phyloP scores from a whole-genome alignment of 2,329 filamentous ascomycete species.

The Xylariaceae sp. region DNA sequence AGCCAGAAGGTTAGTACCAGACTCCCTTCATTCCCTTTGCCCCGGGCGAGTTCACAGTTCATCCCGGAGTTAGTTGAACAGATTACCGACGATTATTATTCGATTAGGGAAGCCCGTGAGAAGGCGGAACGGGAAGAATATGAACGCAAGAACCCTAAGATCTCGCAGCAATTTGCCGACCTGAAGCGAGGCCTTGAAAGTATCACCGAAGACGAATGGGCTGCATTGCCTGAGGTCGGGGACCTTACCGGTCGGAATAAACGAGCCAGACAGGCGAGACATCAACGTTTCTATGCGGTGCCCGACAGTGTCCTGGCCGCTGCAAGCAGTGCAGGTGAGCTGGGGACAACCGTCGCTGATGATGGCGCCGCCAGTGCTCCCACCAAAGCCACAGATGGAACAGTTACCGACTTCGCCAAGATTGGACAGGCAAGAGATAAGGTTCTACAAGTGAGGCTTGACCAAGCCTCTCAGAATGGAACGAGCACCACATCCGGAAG shows the following conservation, averaged over 20 bases:
- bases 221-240: slow-evolving; percentile 88
- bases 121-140: slow-evolving; percentile 88
- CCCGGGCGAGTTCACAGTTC: slow-evolving; percentile 63
- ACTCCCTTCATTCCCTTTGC: slow-evolving; percentile 23
- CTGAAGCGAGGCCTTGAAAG: slow-evolving; percentile 84
- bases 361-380: slow-evolving; percentile 53
- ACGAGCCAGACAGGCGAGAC: slow-evolving; percentile 74
- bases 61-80: slow-evolving; percentile 60
- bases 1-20: slow-evolving; percentile 71
- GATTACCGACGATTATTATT: slow-evolving; percentile 67
- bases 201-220: slow-evolving; percentile 95
- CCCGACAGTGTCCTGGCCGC: slow-evolving; percentile 92
- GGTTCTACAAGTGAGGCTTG: slow-evolving; percentile 87
- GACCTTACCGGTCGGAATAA: slow-evolving; percentile 94
- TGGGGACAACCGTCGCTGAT: slow-evolving; percentile 84
- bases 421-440: slow-evolving; percentile 96
- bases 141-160: slow-evolving; percentile 96
- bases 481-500: slow-evolving; percentile 69
- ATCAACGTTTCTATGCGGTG: slow-evolving; percentile 89
- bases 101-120: slow-evolving; percentile 88
- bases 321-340: slow-evolving; percentile 72
- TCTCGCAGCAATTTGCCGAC: slow-evolving; percentile 95
- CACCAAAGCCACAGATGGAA: slow-evolving; percentile 61
- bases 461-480: slow-evolving; percentile 75
- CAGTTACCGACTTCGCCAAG: slow-evolving; percentile 96